phyloP scores from a whole-genome alignment of 306 rosid species.

The Prosopis cineraria region DNA sequence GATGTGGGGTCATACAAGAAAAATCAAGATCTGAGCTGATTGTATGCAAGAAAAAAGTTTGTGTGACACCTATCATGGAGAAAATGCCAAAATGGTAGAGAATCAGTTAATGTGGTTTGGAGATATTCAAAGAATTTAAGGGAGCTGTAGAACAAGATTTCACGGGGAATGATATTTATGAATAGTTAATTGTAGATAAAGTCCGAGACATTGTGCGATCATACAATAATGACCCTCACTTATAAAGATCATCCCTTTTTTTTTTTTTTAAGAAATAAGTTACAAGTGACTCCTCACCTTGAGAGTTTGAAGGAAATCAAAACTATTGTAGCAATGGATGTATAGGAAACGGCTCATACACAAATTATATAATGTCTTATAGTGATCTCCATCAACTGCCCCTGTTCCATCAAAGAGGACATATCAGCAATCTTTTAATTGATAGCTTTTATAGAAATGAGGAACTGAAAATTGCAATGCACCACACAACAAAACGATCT shows the following conservation, averaged over 20 bases:
- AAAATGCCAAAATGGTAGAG: neutral
- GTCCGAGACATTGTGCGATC: neutral
- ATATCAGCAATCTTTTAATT: conserved; percentile 15
- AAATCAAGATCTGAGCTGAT: neutral
- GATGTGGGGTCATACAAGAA: neutral
- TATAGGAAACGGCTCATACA: conserved; percentile 83
- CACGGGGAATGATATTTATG: neutral
- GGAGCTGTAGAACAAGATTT: neutral
- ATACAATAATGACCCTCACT: neutral
- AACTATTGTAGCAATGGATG: conserved; percentile 68
- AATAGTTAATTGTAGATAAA: neutral
- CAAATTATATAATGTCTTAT: conserved; percentile 45
- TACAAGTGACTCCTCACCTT: conserved; percentile 49
- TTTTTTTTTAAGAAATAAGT: neutral
- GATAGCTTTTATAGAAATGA: conserved; percentile 24
- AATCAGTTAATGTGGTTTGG: neutral
- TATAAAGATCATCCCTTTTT: neutral
- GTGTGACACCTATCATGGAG: neutral
- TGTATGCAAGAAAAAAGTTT: neutral
- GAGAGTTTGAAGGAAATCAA: conserved; percentile 86
- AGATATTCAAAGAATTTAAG: neutral
- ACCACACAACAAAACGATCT: neutral
- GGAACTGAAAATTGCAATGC: neutral
- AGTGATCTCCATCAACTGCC: conserved; percentile 27
- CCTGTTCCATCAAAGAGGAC: conserved; percentile 29